A percentile compares a stretch with the other conserved stretches of the same genome.
Conservation (phyloP, 2,329 filamentous ascomycete species). For the Colletotrichum horii region DNA sequence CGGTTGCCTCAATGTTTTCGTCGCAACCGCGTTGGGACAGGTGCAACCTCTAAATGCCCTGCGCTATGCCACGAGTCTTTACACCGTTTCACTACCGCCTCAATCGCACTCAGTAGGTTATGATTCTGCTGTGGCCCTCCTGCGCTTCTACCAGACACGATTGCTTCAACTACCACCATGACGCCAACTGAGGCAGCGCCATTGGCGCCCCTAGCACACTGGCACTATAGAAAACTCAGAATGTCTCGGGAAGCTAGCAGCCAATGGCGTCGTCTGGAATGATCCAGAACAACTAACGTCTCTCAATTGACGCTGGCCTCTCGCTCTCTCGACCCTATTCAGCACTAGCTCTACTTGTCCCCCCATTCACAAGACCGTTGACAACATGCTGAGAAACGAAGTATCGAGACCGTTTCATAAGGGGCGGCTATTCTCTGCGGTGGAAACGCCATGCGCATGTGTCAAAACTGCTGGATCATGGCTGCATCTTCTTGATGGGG, state of each 20-base stretch:
- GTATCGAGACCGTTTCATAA: background rate
- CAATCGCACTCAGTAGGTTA: background rate
- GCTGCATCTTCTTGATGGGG: background rate
- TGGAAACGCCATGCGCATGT: background rate
- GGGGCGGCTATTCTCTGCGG: background rate
- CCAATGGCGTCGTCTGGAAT: background rate
- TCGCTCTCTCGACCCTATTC: background rate
- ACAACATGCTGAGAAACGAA: background rate
- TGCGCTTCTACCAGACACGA: background rate
- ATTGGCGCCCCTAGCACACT: background rate
- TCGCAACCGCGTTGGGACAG: background rate
- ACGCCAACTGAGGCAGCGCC: background rate
- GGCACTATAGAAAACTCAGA: background rate
- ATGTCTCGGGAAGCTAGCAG: slow-evolving; percentile 5
- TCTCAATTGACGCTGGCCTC: background rate
- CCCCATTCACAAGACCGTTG: background rate
- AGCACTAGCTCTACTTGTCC: slow-evolving; percentile 2
- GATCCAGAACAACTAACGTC: background rate
- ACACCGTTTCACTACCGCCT: background rate
- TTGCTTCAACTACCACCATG: background rate
- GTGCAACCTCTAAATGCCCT: background rate
- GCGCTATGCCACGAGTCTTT: slow-evolving; percentile 8
- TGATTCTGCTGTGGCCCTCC: background rate
- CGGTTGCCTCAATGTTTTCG: background rate
- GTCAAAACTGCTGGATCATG: background rate